Evolutionary conservation across 257 asterid species (phyloP), one percentile per base, ranked within the genome.

Genomic region (Przewalskia tangutica): DNA sequence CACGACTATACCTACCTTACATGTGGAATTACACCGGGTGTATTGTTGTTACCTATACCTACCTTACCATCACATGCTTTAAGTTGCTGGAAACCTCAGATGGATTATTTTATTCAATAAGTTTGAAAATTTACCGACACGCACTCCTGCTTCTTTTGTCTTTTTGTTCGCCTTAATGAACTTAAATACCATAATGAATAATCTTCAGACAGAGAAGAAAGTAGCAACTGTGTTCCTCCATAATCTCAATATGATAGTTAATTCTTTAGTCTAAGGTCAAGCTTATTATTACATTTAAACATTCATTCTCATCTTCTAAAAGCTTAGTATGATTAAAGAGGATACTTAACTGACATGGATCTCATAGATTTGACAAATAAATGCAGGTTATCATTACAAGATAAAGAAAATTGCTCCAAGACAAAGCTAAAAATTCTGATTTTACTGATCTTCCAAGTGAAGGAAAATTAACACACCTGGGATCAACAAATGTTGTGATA

Each of bases 401-500:
- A 75, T 75, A 51, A 13, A 50, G 42, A 71, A 23, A 75, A 50
- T 75, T 50, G 59, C 79, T 73, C 18, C 46, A 75, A 40, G 34
- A 0, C 34, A 16, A 5, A 23, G 62, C 4, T 0, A 75, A 75
- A 48, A 23, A 40, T 16, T 20, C 44, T 0, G 4, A 34, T 56
- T 18, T 11, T 60, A 27, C 32, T 27, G 32, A 27, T 27, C 32
- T 27, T 27, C 32, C 32, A 27, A 27, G 32, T 27, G 32, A 27
- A 27, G 32, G 32, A 27, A 27, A 27, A 27, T 27, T 27, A 68
- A 77, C 77, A 80, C 73, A 95, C 99, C 99, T 94, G 88, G 91
- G 89, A 85, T 92, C 90, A 88, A 91, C 77, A 86, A 89, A 95
- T 44, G 97, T 92, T 82, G 89, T 89, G 77, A 95, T 90, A 89